Conservation (phyloP, 495 filamentous ascomycete species). For the Trypethelium eluteriae region DNA sequence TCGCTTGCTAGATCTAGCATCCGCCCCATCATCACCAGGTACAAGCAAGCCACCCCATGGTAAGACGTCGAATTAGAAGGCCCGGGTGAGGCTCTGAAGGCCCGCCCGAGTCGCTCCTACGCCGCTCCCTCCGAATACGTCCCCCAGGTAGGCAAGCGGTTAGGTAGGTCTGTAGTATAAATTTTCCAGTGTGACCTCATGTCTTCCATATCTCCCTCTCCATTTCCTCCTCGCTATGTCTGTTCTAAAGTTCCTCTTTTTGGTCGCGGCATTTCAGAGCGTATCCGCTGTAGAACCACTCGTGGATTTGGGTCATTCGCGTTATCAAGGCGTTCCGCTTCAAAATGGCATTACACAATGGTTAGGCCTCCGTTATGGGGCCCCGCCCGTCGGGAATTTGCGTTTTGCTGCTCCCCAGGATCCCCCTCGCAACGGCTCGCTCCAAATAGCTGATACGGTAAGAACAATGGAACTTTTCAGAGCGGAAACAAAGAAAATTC, state of each 20-base stretch:
- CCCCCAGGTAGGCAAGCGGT: too few relatives aligned
- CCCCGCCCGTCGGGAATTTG: slow-evolving; percentile 49
- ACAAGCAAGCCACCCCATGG: not conserved
- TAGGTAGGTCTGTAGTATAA: not conserved
- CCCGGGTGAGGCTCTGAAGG: not conserved
- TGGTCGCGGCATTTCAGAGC: slow-evolving; percentile 1
- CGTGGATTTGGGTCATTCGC: slow-evolving; percentile 29
- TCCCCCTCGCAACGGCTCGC: slow-evolving; percentile 33
- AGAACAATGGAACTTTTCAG: not conserved
- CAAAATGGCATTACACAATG: slow-evolving; percentile 50
- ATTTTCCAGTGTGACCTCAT: not conserved
- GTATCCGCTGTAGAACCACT: slow-evolving; percentile 21
- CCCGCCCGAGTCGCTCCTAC: too few relatives aligned
- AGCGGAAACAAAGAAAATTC: too few relatives aligned
- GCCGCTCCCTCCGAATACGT: too few relatives aligned
- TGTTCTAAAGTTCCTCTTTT: not conserved
- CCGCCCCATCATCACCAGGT: not conserved
- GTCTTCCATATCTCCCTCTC: not conserved
- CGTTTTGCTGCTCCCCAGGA: slow-evolving; percentile 55
- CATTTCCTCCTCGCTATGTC: not conserved
- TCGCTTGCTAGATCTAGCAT: not conserved
- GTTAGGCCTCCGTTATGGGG: slow-evolving; percentile 60
- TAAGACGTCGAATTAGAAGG: not conserved
- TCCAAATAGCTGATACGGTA: slow-evolving; percentile 9
- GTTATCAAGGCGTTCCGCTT: slow-evolving; percentile 23